phyloP scores from a whole-genome alignment of 140 eudicot species.

The Oenanthe javanica region DNA sequence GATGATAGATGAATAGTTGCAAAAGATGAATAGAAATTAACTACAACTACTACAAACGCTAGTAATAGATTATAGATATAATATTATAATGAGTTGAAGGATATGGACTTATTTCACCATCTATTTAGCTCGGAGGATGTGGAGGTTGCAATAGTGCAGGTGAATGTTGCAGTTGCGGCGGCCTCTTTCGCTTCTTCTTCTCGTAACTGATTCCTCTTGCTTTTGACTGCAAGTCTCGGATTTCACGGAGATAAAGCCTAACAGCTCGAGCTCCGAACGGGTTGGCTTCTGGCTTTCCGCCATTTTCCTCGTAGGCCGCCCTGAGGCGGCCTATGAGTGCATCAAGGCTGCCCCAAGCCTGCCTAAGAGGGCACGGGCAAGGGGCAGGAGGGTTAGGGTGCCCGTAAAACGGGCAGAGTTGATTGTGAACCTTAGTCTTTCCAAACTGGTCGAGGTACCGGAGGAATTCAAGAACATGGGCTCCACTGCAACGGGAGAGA shows the following conservation, averaged over 20 bases:
- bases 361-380: slow-evolving; percentile 47
- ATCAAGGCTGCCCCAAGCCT: slow-evolving; percentile 55
- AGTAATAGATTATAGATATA: background rate
- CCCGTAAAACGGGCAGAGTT: slow-evolving; percentile 42
- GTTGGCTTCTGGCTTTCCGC: slow-evolving; percentile 41
- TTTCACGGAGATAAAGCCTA: slow-evolving; percentile 39
- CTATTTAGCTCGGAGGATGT: background rate
- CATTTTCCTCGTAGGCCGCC: slow-evolving; percentile 49
- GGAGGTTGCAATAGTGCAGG: slow-evolving; percentile 18
- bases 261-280: slow-evolving; percentile 53
- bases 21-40: background rate
- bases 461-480: slow-evolving; percentile 46
- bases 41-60: background rate
- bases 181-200: slow-evolving; percentile 50
- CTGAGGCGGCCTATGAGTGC: slow-evolving; percentile 55
- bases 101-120: background rate
- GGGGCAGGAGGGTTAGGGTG: slow-evolving; percentile 50
- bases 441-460: slow-evolving; percentile 47
- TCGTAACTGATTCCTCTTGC: slow-evolving; percentile 48
- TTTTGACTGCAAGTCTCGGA: slow-evolving; percentile 40
- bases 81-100: background rate
- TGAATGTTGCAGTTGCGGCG: slow-evolving; percentile 14
- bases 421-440: slow-evolving; percentile 39
- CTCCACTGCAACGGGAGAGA: slow-evolving; percentile 42
- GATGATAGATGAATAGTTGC: background rate